phyloP scores from a whole-genome alignment of 441 rosid species.

The Euphorbia celastroides region DNA sequence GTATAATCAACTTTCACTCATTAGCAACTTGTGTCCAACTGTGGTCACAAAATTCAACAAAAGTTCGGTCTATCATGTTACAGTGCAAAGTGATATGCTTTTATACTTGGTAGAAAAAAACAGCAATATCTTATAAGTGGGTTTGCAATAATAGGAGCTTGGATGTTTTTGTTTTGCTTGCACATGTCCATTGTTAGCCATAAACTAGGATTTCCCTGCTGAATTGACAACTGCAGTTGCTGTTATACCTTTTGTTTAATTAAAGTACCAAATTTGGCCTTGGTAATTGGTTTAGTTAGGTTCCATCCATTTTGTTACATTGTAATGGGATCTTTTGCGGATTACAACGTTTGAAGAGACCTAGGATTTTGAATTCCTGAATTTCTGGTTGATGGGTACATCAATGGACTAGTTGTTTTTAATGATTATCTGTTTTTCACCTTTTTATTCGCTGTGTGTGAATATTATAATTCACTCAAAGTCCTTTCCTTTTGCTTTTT shows the following conservation, averaged over 20 bases:
- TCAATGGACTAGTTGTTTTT: not conserved
- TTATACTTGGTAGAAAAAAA: constrained; percentile 1
- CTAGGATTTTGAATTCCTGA: constrained; percentile 6
- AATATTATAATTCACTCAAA: not conserved
- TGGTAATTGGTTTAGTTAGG: not conserved
- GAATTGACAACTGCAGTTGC: constrained; percentile 10
- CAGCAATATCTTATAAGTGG: constrained; percentile 19
- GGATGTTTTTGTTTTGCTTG: too few species aligned
- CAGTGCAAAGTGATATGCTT: constrained; percentile 13
- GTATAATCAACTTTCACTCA: constrained; percentile 15
- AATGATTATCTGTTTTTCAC: constrained; percentile 1
- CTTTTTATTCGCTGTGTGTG: not conserved
- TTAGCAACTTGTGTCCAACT: constrained; percentile 21
- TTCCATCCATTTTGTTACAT: not conserved
- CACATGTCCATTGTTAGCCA: not conserved
- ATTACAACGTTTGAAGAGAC: constrained; percentile 5
- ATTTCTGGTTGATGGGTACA: not conserved
- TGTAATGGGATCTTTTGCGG: constrained; percentile 5
- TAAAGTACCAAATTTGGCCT: constrained; percentile 8
- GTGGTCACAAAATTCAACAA: constrained; percentile 7
- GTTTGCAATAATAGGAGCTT: constrained; percentile 1
- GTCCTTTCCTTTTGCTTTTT: not conserved
- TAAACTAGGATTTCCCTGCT: not conserved
- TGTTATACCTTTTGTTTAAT: not conserved
- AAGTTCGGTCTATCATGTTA: constrained; percentile 19